Percentiles rank a stretch among this genome's conserved stretches.
Conservation (phyloP, 1,284 basidiomycete genomes). For the Fistulinella cinereoalba region DNA sequence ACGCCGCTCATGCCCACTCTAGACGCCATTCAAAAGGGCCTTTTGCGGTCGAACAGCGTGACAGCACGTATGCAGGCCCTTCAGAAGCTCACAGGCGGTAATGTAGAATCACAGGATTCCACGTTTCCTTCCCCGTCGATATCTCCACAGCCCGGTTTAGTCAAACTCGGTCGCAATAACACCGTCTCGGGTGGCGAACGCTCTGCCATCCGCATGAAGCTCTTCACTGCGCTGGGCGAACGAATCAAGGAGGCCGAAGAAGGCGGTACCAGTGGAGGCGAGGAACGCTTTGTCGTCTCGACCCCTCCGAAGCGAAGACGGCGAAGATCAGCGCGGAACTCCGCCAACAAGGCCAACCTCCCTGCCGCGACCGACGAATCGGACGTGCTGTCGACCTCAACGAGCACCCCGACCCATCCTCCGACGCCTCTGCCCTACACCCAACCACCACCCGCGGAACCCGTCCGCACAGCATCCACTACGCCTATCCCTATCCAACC, state of each 20-base stretch:
- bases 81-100: constrained; percentile 69
- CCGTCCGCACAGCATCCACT: constrained; percentile 26
- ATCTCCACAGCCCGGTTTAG: constrained; percentile 47
- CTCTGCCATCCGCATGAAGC: constrained; percentile 60
- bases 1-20: constrained; percentile 66
- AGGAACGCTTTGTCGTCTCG: constrained; percentile 50
- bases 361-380: constrained; percentile 58
- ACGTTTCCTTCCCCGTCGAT: constrained; percentile 38
- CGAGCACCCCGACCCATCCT: constrained; percentile 60
- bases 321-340: constrained; percentile 57
- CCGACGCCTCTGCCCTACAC: constrained; percentile 46
- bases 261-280: constrained; percentile 59
- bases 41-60: constrained; percentile 78
- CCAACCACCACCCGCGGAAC: constrained; percentile 24
- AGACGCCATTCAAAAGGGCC: constrained; percentile 64
- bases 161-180: constrained; percentile 64
- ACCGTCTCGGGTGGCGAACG: constrained; percentile 77
- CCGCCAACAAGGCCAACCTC: constrained; percentile 44
- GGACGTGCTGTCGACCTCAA: constrained; percentile 56
- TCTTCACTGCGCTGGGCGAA: constrained; percentile 61
- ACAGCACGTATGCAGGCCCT: constrained; percentile 65
- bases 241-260: constrained; percentile 62
- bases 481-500: constrained; percentile 32
- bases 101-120: constrained; percentile 46
- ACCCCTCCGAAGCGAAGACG: constrained; percentile 49